Evolutionary conservation across 2,329 filamentous ascomycete genomes (phyloP).

Genomic region (Xylariaceae sp.): DNA sequence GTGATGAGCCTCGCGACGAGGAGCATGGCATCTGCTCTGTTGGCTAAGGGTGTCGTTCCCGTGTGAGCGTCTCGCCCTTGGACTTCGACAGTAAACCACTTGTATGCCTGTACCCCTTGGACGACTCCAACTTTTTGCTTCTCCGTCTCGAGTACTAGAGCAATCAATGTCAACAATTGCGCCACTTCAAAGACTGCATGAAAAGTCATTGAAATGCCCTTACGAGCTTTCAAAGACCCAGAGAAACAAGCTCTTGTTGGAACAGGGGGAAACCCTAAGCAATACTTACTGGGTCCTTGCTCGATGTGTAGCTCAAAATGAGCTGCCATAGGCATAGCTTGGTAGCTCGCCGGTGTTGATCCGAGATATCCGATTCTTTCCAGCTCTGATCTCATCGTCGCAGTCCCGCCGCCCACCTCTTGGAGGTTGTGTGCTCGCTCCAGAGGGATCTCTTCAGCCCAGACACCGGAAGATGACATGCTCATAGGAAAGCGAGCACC

Average conservation of each 20-base stretch:
- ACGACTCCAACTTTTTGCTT: constrained; percentile 65
- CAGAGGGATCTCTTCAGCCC: constrained; percentile 64
- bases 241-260: too few relatives aligned
- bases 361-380: constrained; percentile 70
- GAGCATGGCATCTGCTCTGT: constrained; percentile 65
- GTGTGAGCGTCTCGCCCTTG: constrained; percentile 68
- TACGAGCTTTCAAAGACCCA: too few relatives aligned
- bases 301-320: constrained; percentile 86
- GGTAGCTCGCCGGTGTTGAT: constrained; percentile 48
- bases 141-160: constrained; percentile 55
- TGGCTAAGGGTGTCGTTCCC: constrained; percentile 65
- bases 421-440: constrained; percentile 55
- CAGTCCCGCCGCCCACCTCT: constrained; percentile 57
- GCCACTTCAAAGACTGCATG: too few relatives aligned
- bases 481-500: constrained; percentile 74
- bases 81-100: constrained; percentile 67
- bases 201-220: too few relatives aligned
- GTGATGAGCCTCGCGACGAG: constrained; percentile 65
- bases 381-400: constrained; percentile 65
- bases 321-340: constrained; percentile 62
- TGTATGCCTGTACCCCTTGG: constrained; percentile 68
- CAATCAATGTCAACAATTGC: too few relatives aligned
- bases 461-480: constrained; percentile 72
- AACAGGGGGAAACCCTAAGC: too few relatives aligned
- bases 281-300: constrained; percentile 55